A percentile compares a stretch with the other conserved stretches of the same genome.
phyloP scores from a whole-genome alignment of 2,329 filamentous ascomycete genomes.

The Pseudocercospora macadamiae region DNA sequence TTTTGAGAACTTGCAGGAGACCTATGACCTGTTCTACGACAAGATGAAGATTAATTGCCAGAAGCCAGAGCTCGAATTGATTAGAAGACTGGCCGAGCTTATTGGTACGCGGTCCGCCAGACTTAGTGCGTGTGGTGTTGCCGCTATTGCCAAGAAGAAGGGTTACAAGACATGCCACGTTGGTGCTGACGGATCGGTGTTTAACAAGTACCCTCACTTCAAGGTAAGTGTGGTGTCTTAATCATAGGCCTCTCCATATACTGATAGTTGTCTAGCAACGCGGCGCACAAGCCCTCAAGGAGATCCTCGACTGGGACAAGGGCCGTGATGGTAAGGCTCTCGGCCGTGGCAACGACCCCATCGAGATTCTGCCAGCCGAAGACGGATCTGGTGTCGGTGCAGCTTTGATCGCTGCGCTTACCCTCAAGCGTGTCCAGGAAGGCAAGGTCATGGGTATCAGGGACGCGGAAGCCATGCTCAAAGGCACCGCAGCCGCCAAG shows the following conservation, averaged over 20 bases:
- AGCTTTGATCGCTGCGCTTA: conserved; percentile 81
- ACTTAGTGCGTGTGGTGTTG: conserved; percentile 90
- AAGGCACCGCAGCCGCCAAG: conserved; percentile 35
- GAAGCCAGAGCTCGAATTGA: conserved; percentile 81
- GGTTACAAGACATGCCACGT: conserved; percentile 85
- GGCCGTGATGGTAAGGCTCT: conserved; percentile 65
- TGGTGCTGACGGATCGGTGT: conserved; percentile 94
- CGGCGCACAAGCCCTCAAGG: conserved; percentile 83
- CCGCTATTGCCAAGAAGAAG: conserved; percentile 97
- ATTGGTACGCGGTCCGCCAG: conserved; percentile 94
- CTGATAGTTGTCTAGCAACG: conserved; percentile 55
- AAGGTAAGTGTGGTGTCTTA: conserved; percentile 54
- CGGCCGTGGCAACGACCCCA: conserved; percentile 69
- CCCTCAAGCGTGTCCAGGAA: conserved; percentile 63
- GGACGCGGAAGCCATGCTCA: conserved; percentile 51
- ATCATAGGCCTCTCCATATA: background rate
- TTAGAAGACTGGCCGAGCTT: conserved; percentile 85
- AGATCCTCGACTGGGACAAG: conserved; percentile 92
- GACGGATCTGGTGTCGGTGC: conserved; percentile 97
- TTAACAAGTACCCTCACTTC: conserved; percentile 99
- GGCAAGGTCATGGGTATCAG: conserved; percentile 63
- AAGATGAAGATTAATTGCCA: conserved; percentile 73
- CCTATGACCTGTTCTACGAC: conserved; percentile 75
- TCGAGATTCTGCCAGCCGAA: conserved; percentile 87
- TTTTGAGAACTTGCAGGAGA: conserved; percentile 93